These are phyloP conservation scores for Croton setiger DNA, from an alignment of 441 rosid species.

Conservation along the genomic window DNA sequence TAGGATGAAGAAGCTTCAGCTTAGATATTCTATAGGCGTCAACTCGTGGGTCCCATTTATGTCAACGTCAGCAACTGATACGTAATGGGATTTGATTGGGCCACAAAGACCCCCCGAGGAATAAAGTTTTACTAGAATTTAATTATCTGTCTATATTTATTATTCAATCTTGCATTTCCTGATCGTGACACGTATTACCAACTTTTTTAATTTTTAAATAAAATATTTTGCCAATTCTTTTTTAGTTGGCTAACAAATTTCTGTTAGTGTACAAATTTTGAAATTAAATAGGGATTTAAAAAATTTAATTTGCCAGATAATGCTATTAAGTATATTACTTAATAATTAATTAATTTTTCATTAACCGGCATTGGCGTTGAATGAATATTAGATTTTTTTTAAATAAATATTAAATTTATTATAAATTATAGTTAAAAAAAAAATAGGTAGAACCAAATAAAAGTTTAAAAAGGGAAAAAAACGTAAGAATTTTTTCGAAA, in stretches of 20 bases:
- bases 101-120: conserved; percentile 19
- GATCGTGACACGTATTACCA: conserved; percentile 23
- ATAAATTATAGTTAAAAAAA: not conserved
- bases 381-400: too few relatives aligned
- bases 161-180: conserved; percentile 2
- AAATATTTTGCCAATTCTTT: too few relatives aligned
- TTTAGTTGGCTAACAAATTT: too few relatives aligned
- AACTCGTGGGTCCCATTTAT: conserved; percentile 11
- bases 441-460: not conserved
- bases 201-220: not conserved
- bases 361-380: too few relatives aligned
- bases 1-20: not conserved
- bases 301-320: too few relatives aligned
- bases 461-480: not conserved
- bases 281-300: too few relatives aligned
- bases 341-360: too few relatives aligned
- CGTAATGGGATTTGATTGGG: conserved; percentile 27
- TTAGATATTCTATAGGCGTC: conserved; percentile 18
- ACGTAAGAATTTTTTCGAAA: not conserved
- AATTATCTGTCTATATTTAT: not conserved
- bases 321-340: too few relatives aligned
- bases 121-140: not conserved
- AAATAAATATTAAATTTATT: too few relatives aligned
- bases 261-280: too few relatives aligned
- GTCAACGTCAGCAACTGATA: conserved; percentile 14